Evolutionary conservation across 2,329 filamentous ascomycete species (phyloP), one percentile per base, ranked within the genome.

Genomic region (Alternaria conjuncta): DNA sequence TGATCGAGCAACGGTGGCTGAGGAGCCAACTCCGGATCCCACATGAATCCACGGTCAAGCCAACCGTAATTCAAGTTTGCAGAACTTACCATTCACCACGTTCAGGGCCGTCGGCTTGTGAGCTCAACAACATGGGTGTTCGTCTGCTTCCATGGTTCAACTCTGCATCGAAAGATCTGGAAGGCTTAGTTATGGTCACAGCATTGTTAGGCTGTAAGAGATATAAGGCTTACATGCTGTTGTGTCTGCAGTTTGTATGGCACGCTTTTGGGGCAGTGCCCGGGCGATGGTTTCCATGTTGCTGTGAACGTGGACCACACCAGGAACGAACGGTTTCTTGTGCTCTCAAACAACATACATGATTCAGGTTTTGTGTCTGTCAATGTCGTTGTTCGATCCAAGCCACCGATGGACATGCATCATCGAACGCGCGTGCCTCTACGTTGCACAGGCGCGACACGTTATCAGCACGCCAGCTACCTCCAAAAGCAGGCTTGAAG

Each of bases 401-500:
- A 73, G 71, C 71, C 72, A 77, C 66, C 61, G 61, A 65, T 59
- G 20, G 53, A 60, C 66, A 25, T 73, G 70, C 73, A 74, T 70
- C 62, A 75, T 76, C 67, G 61, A 30, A 56, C 32, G 60, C 26
- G 36, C 46, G 55, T 49, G 12, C 54, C 26, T 57, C 60, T 47
- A 66, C 64, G 62, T 60, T 47, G 65, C 71, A 65, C 56, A 49
- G 60, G 61, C 50, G 63, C 61, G 47, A 67, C 72, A 76, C 73
- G 70, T 73, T 74, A 65, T 70, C 60, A 61, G 65, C 57, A 65
- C 63, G 71, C 60, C 63, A 55, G 57, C 46, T 62, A 47, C 50
- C 23, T 60, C 54, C 64, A 60, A 60, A 69, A 59, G 66, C 60
- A 68, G 51, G 50, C 62, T 55, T 60, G 28, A 59, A 64, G 32